Evolutionary conservation across 208 protist species (phyloP).

Genomic region (Acanthamoeba polyphaga): DNA sequence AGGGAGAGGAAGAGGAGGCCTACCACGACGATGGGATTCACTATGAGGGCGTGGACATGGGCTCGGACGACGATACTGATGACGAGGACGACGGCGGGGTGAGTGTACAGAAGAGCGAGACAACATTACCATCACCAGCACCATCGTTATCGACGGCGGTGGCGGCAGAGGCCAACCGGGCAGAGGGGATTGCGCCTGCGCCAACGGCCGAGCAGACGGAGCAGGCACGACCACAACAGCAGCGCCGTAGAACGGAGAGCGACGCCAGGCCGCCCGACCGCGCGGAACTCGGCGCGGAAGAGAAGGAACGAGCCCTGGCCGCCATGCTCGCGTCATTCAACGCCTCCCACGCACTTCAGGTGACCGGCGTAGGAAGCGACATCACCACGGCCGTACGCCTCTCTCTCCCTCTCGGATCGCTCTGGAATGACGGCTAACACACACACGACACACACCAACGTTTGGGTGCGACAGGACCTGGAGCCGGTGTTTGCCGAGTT

Average conservation of each 20-base stretch:
- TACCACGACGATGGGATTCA: not conserved
- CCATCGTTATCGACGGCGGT: not conserved
- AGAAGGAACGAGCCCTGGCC: slow-evolving; percentile 19
- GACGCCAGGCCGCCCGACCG: not conserved
- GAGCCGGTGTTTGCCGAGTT: not conserved
- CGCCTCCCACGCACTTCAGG: not conserved
- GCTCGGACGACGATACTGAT: not conserved
- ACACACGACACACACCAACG: not conserved
- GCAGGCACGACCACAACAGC: not conserved
- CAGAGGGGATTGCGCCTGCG: not conserved
- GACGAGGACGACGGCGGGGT: not conserved
- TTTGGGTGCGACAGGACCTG: not conserved
- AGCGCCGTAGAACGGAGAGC: not conserved
- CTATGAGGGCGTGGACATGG: not conserved
- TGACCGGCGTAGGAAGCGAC: not conserved
- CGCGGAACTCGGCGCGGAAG: not conserved
- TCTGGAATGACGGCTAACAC: not conserved
- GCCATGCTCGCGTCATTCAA: slow-evolving; percentile 17
- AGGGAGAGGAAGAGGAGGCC: not conserved
- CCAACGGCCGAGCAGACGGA: not conserved
- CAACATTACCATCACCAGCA: too few species aligned
- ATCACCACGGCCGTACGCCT: not conserved
- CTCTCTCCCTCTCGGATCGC: not conserved
- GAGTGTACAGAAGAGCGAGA: not conserved
- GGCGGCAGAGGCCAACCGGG: not conserved